Base-by-base conservation (phyloP, 495 filamentous ascomycete genomes). In the Monascus purpureus region DNA sequence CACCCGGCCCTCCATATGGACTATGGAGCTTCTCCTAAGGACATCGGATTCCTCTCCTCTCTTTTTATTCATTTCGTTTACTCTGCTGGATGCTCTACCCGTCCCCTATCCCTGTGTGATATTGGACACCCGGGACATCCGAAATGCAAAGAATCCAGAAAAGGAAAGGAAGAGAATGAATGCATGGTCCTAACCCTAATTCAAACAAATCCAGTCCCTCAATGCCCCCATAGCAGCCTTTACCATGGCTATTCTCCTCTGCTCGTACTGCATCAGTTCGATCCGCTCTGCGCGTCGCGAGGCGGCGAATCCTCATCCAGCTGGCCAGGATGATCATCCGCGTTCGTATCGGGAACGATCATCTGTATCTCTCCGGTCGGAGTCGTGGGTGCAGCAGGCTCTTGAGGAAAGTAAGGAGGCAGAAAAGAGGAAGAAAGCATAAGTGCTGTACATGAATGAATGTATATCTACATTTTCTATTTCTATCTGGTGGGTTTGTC, bases 201-300 rank as follows among this genome's bases (percentile, higher is more conserved):
- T 2, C 20, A 17, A 20, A 30, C 8, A 27, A n/a, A 24, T 6
- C 28, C 31, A 63, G 60, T 64, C 60, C 6, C 29, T 64, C 22
- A 59, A 60, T 36, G 61, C 63, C 6, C 64, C 64, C 12, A 61
- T 68, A 22, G 62, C 59, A 17, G 64, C 64, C 11, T 61, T 68
- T 37, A 61, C 61, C 8, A 66, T 69, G 61, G 63, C 64, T 16
- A 29, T 59, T 13, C 27, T 71, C 15, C 57, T 70, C 2, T 59
- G 52, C 36, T 53, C 63, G 19, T 69, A 71, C 41, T 59, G 60
- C 36, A 39, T 66, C 37, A 62, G 51, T 16, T 68, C 65, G 1
- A 68, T 70, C 29, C 47, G 52, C 24, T 53, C 61, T 15, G 66
- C 66, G 1, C 49, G 58, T 25, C 50, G 47, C 14, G 56, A 60